phyloP scores from a whole-genome alignment of 176 grass and related monocot genomes.

The Thinopyrum elongatum region DNA sequence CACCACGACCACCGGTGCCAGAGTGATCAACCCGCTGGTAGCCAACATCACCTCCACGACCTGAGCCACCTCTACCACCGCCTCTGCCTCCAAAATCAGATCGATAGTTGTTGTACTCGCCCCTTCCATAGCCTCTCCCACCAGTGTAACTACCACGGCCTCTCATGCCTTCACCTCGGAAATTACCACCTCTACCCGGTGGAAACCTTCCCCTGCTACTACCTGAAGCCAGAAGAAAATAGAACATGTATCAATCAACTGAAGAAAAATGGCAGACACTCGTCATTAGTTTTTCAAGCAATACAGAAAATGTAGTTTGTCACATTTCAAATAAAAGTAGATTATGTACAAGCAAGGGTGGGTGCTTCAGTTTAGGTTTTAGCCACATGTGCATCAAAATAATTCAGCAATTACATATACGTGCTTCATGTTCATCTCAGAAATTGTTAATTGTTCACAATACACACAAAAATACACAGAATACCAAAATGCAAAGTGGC shows the following conservation, averaged over 20 bases:
- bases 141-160: slow-evolving; percentile 70
- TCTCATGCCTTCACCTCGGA: slow-evolving; percentile 65
- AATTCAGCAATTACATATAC: not conserved
- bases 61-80: slow-evolving; percentile 53
- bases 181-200: slow-evolving; percentile 61
- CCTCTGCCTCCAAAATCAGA: slow-evolving; percentile 64
- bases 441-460: not conserved
- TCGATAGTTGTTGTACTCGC: slow-evolving; percentile 53
- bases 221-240: slow-evolving; percentile 45
- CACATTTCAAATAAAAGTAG: not conserved
- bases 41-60: slow-evolving; percentile 47
- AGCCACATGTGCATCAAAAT: not conserved
- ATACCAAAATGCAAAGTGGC: not conserved
- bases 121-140: slow-evolving; percentile 61
- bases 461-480: not conserved
- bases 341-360: not conserved
- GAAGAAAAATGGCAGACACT: not conserved
- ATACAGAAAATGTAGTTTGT: not conserved
- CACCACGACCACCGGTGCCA: slow-evolving; percentile 49
- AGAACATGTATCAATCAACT: slow-evolving; percentile 5
- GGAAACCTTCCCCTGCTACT: slow-evolving; percentile 63
- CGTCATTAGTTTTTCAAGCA: not conserved
- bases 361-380: not conserved
- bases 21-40: slow-evolving; percentile 76
- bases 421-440: not conserved